Evolutionary conservation across 192 early-diverging fungal genomes (phyloP).

Genomic region (Backusella tuberculispora): DNA sequence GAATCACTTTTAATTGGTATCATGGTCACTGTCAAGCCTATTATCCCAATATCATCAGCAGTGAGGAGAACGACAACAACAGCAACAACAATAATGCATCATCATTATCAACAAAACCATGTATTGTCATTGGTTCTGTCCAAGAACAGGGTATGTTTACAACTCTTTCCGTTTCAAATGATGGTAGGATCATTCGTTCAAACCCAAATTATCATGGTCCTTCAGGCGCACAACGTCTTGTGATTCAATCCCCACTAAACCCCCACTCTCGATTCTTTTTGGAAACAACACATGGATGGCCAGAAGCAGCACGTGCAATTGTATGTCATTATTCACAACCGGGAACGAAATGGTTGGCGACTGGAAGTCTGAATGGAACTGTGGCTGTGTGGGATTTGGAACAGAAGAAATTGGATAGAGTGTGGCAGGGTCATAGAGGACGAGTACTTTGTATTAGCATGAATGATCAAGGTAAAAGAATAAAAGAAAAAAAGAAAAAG

Average conservation of each 20-base stretch:
- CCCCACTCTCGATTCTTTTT: neutral
- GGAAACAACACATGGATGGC: slow-evolving; percentile 10
- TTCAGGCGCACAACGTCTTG: neutral
- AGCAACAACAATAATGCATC: slow-evolving; percentile 4
- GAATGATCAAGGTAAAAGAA: slow-evolving; percentile 48
- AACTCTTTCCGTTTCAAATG: neutral
- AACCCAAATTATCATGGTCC: slow-evolving; percentile 18
- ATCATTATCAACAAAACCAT: neutral
- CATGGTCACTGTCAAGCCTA: slow-evolving; percentile 42
- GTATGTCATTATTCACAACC: slow-evolving; percentile 47
- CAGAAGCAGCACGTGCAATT: slow-evolving; percentile 34
- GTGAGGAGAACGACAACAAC: too few species aligned
- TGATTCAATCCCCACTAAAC: slow-evolving; percentile 17
- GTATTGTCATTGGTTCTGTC: slow-evolving; percentile 31
- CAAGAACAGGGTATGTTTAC: slow-evolving; percentile 31
- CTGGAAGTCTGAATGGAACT: slow-evolving; percentile 51
- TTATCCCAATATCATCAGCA: slow-evolving; percentile 25
- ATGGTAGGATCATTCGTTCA: neutral
- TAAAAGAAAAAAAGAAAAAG: neutral
- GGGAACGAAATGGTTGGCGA: slow-evolving; percentile 42
- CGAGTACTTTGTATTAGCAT: slow-evolving; percentile 53
- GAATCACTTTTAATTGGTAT: slow-evolving; percentile 50
- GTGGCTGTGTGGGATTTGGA: slow-evolving; percentile 50
- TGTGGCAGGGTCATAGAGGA: slow-evolving; percentile 50
- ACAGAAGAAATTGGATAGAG: slow-evolving; percentile 29